Evolutionary conservation across 2,329 filamentous ascomycete species (phyloP).

Genomic region (Dothiorella sarmentorum): DNA sequence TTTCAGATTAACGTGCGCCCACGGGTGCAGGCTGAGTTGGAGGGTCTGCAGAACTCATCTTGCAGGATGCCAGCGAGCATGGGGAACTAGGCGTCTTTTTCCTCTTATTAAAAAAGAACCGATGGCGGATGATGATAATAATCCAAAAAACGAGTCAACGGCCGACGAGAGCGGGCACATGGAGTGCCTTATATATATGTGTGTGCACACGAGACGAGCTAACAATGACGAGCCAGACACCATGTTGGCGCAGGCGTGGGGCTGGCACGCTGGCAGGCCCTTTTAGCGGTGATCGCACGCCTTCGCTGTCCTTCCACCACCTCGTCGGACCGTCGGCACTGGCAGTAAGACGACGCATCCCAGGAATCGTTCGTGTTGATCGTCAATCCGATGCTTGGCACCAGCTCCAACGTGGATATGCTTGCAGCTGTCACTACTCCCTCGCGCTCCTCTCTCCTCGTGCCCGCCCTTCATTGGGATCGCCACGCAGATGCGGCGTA

Average conservation of each 20-base stretch:
- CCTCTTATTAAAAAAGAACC: conserved; percentile 4
- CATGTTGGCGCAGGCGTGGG: conserved; percentile 5
- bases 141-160: not conserved
- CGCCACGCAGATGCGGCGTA: too few relatives aligned
- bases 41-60: conserved; percentile 13
- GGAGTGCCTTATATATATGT: not conserved
- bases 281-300: conserved; percentile 11
- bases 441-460: too few relatives aligned
- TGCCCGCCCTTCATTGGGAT: too few relatives aligned
- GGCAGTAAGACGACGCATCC: not conserved
- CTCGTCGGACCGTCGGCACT: not conserved
- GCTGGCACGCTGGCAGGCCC: conserved; percentile 2
- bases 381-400: not conserved
- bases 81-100: not conserved
- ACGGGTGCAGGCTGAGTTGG: not conserved
- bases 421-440: not conserved
- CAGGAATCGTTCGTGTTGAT: not conserved
- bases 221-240: conserved; percentile 1
- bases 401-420: not conserved
- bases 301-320: conserved; percentile 8
- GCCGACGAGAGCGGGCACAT: not conserved
- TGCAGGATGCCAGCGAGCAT: not conserved
- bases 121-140: not conserved
- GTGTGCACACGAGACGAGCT: not conserved
- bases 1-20: not conserved